Conservation (phyloP, 306 rosid genomes). For the Sophora flavescens region DNA sequence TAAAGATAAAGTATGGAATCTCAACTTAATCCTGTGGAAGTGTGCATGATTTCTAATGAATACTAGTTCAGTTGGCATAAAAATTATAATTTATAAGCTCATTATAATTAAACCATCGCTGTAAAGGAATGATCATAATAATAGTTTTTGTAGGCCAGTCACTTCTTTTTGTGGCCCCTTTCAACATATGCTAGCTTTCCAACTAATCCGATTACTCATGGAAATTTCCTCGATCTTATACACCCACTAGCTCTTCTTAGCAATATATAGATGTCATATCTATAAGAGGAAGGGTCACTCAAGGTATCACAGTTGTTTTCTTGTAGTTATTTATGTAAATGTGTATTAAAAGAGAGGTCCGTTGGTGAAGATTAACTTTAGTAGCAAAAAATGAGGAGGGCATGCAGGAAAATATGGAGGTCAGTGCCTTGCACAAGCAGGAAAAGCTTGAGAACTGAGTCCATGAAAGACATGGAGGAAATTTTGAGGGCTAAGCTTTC, state of each 20-base stretch:
- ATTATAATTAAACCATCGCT: conserved; percentile 67
- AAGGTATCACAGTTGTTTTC: conserved; percentile 27
- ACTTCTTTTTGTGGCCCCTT: conserved; percentile 54
- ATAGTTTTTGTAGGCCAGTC: conserved; percentile 26
- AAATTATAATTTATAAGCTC: conserved; percentile 32
- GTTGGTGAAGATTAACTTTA: conserved; percentile 21
- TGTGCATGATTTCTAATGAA: conserved; percentile 54
- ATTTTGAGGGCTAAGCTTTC: conserved; percentile 78
- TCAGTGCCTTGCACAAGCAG: conserved; percentile 71
- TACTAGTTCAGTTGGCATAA: conserved; percentile 48
- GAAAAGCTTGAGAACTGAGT: conserved; percentile 56
- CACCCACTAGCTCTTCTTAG: not conserved
- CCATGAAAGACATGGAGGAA: conserved; percentile 69
- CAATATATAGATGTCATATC: conserved; percentile 35
- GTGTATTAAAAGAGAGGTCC: conserved; percentile 20
- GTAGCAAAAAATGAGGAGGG: conserved; percentile 63
- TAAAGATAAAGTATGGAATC: conserved; percentile 40
- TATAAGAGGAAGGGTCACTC: conserved; percentile 37
- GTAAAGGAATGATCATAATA: conserved; percentile 59
- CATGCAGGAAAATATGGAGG: conserved; percentile 60
- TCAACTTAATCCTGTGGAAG: conserved; percentile 49
- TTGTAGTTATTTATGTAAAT: not conserved
- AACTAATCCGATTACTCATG: conserved; percentile 50
- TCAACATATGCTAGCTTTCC: conserved; percentile 61
- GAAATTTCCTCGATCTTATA: conserved; percentile 47